These are phyloP conservation scores for Sclerotiophoma versabilis DNA, from an alignment of 2,329 filamentous ascomycete genomes.

Conservation along the genomic window DNA sequence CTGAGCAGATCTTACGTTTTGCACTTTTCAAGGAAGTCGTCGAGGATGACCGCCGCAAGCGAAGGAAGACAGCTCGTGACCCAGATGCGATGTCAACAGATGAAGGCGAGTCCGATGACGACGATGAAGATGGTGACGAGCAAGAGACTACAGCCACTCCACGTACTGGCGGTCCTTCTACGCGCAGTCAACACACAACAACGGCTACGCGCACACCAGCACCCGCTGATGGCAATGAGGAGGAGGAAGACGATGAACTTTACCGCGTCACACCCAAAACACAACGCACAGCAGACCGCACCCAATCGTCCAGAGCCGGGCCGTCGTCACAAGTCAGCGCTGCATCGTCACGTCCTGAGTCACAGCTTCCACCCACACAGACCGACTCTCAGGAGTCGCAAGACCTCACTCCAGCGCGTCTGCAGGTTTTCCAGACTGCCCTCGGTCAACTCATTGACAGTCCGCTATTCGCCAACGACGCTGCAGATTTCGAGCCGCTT, in stretches of 20 bases:
- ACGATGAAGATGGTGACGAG: constrained; percentile 66
- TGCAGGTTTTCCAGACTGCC: constrained; percentile 78
- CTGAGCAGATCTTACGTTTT: constrained; percentile 89
- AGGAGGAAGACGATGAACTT: constrained; percentile 63
- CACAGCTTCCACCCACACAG: constrained; percentile 69
- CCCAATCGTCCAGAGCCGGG: constrained; percentile 42
- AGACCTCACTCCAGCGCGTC: constrained; percentile 67
- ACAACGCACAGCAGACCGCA: constrained; percentile 52
- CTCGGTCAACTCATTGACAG: constrained; percentile 85
- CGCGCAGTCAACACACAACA: constrained; percentile 39
- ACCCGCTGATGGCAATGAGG: constrained; percentile 51
- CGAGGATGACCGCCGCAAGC: constrained; percentile 77
- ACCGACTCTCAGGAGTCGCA: constrained; percentile 48
- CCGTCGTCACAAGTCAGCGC: constrained; percentile 70
- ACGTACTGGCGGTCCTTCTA: constrained; percentile 51
- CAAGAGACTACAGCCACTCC: constrained; percentile 35
- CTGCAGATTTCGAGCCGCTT: constrained; percentile 76
- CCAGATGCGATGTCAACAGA: constrained; percentile 63
- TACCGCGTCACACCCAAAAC: constrained; percentile 61
- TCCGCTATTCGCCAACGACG: constrained; percentile 85
- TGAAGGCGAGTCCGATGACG: constrained; percentile 65
- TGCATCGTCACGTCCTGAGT: constrained; percentile 80
- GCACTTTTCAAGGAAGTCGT: constrained; percentile 97
- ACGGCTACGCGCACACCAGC: constrained; percentile 41
- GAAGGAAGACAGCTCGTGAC: constrained; percentile 74